A percentile compares a stretch with the other conserved stretches of the same genome.
These are phyloP conservation scores for Clarireedia homoeocarpa DNA, from an alignment of 2,329 filamentous ascomycete species.

Conservation along the genomic window DNA sequence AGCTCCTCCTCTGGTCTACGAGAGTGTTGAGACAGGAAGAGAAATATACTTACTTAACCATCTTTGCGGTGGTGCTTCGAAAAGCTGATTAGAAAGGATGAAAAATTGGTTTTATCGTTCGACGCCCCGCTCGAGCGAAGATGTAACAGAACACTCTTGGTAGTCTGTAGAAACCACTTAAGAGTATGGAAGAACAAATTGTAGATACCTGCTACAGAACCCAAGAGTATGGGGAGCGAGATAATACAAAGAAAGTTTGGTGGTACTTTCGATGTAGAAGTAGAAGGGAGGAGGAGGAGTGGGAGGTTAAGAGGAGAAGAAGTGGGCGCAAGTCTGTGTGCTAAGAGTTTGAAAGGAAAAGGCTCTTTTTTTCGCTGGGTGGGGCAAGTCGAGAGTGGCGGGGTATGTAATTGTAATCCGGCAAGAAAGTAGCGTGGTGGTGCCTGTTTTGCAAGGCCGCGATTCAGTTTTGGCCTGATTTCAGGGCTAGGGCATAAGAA, in stretches of 20 bases:
- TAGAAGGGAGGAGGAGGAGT: slow-evolving; percentile 9
- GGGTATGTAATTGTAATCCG: background rate
- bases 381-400: background rate
- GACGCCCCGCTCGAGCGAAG: slow-evolving; percentile 11
- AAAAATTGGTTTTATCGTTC: slow-evolving; percentile 6
- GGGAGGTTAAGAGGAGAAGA: background rate
- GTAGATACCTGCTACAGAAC: slow-evolving; percentile 20
- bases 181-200: slow-evolving; percentile 12
- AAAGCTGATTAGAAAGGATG: slow-evolving; percentile 28
- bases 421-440: background rate
- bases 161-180: background rate
- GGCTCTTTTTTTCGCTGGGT: background rate
- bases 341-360: slow-evolving; percentile 4
- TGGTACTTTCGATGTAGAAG: slow-evolving; percentile 20
- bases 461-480: background rate
- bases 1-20: background rate
- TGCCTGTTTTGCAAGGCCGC: background rate
- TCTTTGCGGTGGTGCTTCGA: slow-evolving; percentile 74
- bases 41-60: slow-evolving; percentile 90
- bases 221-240: slow-evolving; percentile 23
- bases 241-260: slow-evolving; percentile 22
- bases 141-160: slow-evolving; percentile 1
- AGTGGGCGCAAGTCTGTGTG: slow-evolving; percentile 4
- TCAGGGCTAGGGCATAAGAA: background rate
- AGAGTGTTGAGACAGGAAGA: background rate